Evolutionary conservation across 2,329 filamentous ascomycete genomes (phyloP), one percentile per base, ranked within the genome.

Genomic region (Geosmithia putterillii): DNA sequence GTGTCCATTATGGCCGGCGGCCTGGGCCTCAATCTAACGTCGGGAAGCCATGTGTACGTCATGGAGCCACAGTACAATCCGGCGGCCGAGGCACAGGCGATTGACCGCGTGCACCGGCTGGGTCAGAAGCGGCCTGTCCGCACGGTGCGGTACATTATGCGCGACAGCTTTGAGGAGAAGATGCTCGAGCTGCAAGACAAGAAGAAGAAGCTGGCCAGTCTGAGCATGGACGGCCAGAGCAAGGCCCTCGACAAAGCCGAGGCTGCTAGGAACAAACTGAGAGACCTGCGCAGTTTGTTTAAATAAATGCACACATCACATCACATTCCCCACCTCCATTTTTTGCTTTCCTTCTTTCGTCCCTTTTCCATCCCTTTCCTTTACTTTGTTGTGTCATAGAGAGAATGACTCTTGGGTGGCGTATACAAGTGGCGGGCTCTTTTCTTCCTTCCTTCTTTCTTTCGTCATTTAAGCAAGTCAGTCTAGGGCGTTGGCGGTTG

Each of bases 21-120:
- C 17, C 75, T 95, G 15, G 90, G 90, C 14, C 78, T 96, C 35
- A 96, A 96, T 57, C 68, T 96, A 44, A 95, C 89, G 0, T 72
- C 85, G 0, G 90, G 83, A 25, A 92, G 81, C 57, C 83, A 77
- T 44, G 90, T 94, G 14, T 96, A 92, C 59, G 84, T 96, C 54
- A 96, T 98, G 90, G 92, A 98, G 59, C 92, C 92, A 5, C 89
- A 95, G 57, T 98, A 90, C 67, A 98, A 98, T 55, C 92, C 92
- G 0, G 89, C 88, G 0, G 87, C 89, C 0, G 90, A 98, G 61
- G 86, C 88, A 5, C 92, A 98, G 63, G 92, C 92, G 2, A 75
- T 96, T 7, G 92, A 96, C 58, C 86, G 92, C 23, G 86, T 98
- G 6, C 89, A 95, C 59, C 81, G 89, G 17, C 69, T 95, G 2